These are phyloP conservation scores for Emydomyces testavorans DNA, from an alignment of 2,329 filamentous ascomycete genomes.

Conservation along the genomic window DNA sequence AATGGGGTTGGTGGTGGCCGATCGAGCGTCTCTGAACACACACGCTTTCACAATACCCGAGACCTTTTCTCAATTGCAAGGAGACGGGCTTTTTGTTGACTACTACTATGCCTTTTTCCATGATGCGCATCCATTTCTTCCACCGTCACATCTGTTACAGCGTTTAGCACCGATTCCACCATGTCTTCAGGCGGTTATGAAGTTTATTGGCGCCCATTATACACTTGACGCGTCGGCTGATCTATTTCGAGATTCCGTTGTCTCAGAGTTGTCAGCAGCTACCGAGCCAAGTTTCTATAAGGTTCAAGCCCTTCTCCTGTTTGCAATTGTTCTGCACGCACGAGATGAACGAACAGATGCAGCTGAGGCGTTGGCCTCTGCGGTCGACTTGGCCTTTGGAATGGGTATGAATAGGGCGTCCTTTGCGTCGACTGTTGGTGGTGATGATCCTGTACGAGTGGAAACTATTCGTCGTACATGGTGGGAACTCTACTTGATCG, in stretches of 20 bases:
- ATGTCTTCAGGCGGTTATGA: conserved; percentile 44
- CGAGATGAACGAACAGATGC: conserved; percentile 60
- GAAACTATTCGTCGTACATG: conserved; percentile 81
- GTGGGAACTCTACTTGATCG: conserved; percentile 77
- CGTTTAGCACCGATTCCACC: conserved; percentile 31
- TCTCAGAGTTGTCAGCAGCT: conserved; percentile 25
- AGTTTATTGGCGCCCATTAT: conserved; percentile 47
- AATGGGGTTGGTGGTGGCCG: conserved; percentile 6
- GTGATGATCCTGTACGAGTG: conserved; percentile 56
- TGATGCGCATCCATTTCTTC: conserved; percentile 45
- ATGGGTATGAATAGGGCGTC: conserved; percentile 61
- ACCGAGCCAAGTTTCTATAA: conserved; percentile 46
- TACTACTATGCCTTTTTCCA: conserved; percentile 48
- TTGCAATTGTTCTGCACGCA: conserved; percentile 67
- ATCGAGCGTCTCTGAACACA: conserved; percentile 6
- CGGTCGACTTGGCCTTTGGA: conserved; percentile 60
- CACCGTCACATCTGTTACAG: conserved; percentile 37
- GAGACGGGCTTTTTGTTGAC: conserved; percentile 37
- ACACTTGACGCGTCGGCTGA: conserved; percentile 37
- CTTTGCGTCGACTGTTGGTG: conserved; percentile 54
- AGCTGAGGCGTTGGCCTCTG: conserved; percentile 53
- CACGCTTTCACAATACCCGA: conserved; percentile 27
- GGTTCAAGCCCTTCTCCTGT: conserved; percentile 66
- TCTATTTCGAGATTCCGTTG: conserved; percentile 31
- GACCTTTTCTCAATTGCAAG: conserved; percentile 19